These are phyloP conservation scores for Fusarium solani-melongenae DNA, from an alignment of 2,329 filamentous ascomycete species.

Conservation along the genomic window DNA sequence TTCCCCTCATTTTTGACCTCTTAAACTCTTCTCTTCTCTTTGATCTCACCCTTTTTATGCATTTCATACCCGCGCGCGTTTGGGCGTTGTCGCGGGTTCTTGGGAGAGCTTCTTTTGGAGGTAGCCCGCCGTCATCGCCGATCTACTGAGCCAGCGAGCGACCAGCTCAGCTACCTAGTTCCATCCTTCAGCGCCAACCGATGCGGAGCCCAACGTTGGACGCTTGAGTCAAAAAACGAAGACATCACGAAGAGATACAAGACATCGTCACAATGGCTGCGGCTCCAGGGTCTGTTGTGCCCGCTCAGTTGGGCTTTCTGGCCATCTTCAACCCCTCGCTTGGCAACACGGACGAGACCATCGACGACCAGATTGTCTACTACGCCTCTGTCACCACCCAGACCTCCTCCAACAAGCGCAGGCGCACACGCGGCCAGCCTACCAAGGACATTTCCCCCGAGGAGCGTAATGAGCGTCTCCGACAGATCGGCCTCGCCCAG, in stretches of 20 bases:
- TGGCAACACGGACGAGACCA: conserved; percentile 66
- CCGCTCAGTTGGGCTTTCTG: conserved; percentile 89
- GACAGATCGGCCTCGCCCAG: conserved; percentile 95
- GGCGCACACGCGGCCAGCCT: conserved; percentile 55
- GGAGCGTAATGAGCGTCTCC: conserved; percentile 84
- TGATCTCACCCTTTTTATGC: not conserved
- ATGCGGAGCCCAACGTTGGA: not conserved
- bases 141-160: conserved; percentile 2
- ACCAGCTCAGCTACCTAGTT: not conserved
- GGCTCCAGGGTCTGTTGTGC: conserved; percentile 51
- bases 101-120: conserved; percentile 20
- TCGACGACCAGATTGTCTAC: conserved; percentile 90
- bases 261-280: conserved; percentile 29
- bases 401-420: conserved; percentile 52
- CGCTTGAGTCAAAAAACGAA: not conserved
- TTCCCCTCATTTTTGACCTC: conserved; percentile 3
- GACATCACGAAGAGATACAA: not conserved
- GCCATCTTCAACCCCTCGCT: conserved; percentile 95
- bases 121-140: conserved; percentile 12
- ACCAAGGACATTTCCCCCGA: conserved; percentile 64
- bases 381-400: conserved; percentile 75
- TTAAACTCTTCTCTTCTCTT: not conserved
- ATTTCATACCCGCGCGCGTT: conserved; percentile 7
- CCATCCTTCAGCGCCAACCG: conserved; percentile 10
- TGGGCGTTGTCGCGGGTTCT: conserved; percentile 6